Base-by-base conservation (phyloP, 805 yeast genomes). In the Wickerhamiella lipophila region DNA sequence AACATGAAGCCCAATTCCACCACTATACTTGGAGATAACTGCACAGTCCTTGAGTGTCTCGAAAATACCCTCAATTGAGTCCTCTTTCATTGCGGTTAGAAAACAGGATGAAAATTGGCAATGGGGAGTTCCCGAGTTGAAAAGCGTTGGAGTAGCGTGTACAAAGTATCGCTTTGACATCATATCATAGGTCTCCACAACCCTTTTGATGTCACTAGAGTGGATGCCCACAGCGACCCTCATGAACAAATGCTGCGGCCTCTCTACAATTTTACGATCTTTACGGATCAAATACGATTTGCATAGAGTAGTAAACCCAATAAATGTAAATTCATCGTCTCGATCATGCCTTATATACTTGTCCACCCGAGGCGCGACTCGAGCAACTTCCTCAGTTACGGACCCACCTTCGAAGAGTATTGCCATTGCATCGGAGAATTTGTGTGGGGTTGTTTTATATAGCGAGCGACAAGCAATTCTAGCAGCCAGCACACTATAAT, bases 131-230 rank as follows among this genome's bases (percentile, higher is more conserved):
- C 95, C 96, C 0, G 96, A 82, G 59, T 87, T 87, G 71, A 83
- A 88, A 46, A 88, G 69, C 0, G 97, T 89, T 5, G 97, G 96
- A 5, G 95, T 84, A 1, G 95, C 95, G 60, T 88, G 96, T 42
- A 85, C 83, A 67, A 87, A 85, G 59, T 78, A 82, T 57, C 81
- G 79, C 56, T 71, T 67, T 2, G 95, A 83, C 95, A 88, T 85
- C 56, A 82, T 68, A 49, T 80, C 73, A 64, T 88, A 88, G 2
- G 95, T 85, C 62, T 86, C 89, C 6, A 77, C 56, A 1, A 76
- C 94, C 4, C 68, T 65, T 21, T 71, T 72, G 11, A 83, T 62
- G 58, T 83, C 77, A 25, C 66, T 65, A 40, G 80, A 80, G 59
- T 89, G 96, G 43, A 88, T 82, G 32, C 95, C 95, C 12, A 89